Conservation (phyloP, 176 grass and related monocot genomes). For the Oryza meyeriana region DNA sequence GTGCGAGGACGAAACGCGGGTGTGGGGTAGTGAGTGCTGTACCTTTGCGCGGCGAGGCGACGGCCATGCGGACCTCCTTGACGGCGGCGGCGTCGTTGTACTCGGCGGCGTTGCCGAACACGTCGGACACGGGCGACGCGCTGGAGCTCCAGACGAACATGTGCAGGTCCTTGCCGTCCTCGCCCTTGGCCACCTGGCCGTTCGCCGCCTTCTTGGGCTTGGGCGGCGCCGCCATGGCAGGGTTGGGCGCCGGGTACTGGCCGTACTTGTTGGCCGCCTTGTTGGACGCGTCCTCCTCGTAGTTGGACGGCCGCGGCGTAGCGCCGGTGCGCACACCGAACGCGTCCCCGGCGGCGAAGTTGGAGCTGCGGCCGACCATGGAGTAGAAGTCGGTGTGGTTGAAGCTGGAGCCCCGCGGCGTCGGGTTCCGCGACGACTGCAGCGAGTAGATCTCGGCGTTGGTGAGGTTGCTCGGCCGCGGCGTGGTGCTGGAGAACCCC, state of each 20-base stretch:
- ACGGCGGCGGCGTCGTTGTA: slow-evolving; percentile 53
- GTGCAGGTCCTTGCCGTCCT: slow-evolving; percentile 93
- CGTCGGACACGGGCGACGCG: slow-evolving; percentile 94
- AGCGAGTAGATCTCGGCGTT: slow-evolving; percentile 99
- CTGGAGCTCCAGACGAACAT: slow-evolving; percentile 99
- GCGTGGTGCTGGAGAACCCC: slow-evolving; percentile 83
- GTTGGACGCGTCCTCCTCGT: slow-evolving; percentile 66
- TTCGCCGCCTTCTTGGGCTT: slow-evolving; percentile 47
- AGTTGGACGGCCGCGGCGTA: slow-evolving; percentile 88
- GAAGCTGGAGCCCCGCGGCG: slow-evolving; percentile 92
- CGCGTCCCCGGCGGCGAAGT: slow-evolving; percentile 72
- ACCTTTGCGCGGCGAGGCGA: slow-evolving; percentile 88
- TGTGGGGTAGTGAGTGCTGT: neutral
- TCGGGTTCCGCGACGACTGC: slow-evolving; percentile 92
- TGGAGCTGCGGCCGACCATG: slow-evolving; percentile 93
- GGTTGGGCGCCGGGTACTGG: slow-evolving; percentile 58
- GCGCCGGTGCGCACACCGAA: slow-evolving; percentile 60
- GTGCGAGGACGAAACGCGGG: neutral
- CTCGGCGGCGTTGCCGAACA: slow-evolving; percentile 78
- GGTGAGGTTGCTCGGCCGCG: slow-evolving; percentile 89
- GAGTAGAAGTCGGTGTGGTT: slow-evolving; percentile 99
- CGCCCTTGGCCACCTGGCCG: slow-evolving; percentile 71
- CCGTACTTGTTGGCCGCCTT: slow-evolving; percentile 42
- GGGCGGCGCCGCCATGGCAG: slow-evolving; percentile 34
- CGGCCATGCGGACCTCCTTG: slow-evolving; percentile 72